Conservation (phyloP, 495 filamentous ascomycete genomes). For the Penicillium paradoxum region DNA sequence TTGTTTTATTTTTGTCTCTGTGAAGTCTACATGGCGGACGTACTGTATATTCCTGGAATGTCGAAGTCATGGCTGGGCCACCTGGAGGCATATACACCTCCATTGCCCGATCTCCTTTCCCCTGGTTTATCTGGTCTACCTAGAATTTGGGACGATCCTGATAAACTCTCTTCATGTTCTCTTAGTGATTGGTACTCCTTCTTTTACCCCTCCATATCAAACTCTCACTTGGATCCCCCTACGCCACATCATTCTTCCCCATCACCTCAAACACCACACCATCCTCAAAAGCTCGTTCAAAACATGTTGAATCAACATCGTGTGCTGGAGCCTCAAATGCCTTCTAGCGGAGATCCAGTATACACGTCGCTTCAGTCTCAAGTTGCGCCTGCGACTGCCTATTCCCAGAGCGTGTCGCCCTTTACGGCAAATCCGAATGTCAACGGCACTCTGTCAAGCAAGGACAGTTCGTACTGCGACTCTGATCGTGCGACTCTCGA, state of each 20-base stretch:
- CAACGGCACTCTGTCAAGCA: not conserved
- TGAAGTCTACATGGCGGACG: slow-evolving; percentile 12
- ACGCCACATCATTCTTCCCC: not conserved
- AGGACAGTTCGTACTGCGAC: not conserved
- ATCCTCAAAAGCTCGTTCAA: not conserved
- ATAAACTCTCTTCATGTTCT: not conserved
- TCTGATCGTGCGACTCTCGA: not conserved
- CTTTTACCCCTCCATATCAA: not conserved
- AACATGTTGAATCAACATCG: not conserved
- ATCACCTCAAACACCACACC: not conserved
- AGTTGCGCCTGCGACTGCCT: not conserved
- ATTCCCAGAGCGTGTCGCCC: not conserved
- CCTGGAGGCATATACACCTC: slow-evolving; percentile 4
- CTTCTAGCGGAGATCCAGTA: not conserved
- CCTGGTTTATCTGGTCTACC: not conserved
- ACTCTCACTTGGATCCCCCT: not conserved
- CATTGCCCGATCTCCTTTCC: slow-evolving; percentile 4
- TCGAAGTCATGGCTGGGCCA: slow-evolving; percentile 8
- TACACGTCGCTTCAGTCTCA: not conserved
- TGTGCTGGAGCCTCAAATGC: not conserved
- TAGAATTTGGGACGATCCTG: not conserved
- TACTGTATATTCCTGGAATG: slow-evolving; percentile 10
- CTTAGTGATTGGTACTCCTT: not conserved
- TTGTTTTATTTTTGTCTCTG: not conserved
- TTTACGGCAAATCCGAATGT: not conserved